Evolutionary conservation across 768 basidiomycete species (phyloP), one percentile per base, ranked within the genome.

Genomic region (Trametes punicea): DNA sequence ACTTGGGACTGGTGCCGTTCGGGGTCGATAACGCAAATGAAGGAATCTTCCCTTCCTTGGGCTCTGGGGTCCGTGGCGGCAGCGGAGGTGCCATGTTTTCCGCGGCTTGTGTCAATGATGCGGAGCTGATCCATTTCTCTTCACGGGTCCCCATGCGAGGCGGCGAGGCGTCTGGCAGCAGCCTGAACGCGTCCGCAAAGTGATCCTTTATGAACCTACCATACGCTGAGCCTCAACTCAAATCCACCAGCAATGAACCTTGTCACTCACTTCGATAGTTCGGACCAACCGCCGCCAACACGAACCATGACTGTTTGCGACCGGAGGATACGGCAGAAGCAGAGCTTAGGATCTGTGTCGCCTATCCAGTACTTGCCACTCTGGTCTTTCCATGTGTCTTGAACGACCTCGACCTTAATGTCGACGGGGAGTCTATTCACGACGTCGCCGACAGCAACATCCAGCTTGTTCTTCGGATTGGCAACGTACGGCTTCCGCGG

Each of bases 361-460:
- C 95, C 95, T 62, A 96, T 97, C 93, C 92, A 96, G 66, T 95
- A 94, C 66, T 94, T 93, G 18, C 93, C 93, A 59, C 92, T 93
- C 71, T 90, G 85, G 67, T 95, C 93, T 68, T 85, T 85, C 93
- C 93, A 96, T 6, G 85, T 87, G 47, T 91, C 89, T 6, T 82
- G 80, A 6, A 90, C 87, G 13, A 88, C 83, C 70, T 90, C 85
- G 29, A 93, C 75, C 56, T 87, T 90, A 71, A 93, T 91, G 52
- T 86, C 83, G 23, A 93, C 86, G 16, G 88, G 85, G 18, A 98
- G 81, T 61, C 84, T 84, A 71, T 97, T 97, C 61, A 98, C 83
- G 46, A 98, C 89, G 63, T 89, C 86, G 18, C 93, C 94, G 46
- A 98, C 91, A 6, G 93, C 93, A 34, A 96, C 83, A 66, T 98